These are phyloP conservation scores for Suillus lakei DNA, from an alignment of 768 basidiomycete genomes.

Conservation along the genomic window DNA sequence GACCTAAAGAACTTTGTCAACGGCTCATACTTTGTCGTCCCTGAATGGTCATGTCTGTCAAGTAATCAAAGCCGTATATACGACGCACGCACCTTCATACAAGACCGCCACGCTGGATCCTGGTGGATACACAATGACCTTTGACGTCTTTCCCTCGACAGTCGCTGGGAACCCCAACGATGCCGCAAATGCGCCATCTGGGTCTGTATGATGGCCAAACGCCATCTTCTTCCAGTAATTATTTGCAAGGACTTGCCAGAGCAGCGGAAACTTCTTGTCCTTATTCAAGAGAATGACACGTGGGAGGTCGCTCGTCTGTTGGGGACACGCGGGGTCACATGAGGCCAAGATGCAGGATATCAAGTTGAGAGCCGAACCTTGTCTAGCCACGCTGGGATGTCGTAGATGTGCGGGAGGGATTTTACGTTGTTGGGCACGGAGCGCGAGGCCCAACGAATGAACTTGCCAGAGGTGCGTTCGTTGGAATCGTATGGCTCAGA, in stretches of 20 bases:
- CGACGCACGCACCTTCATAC: slow-evolving; percentile 63
- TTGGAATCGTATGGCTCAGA: slow-evolving; percentile 68
- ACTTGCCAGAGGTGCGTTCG: slow-evolving; percentile 71
- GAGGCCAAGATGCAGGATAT: background rate
- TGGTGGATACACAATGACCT: slow-evolving; percentile 72
- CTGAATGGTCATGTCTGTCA: slow-evolving; percentile 38
- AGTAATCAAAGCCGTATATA: background rate
- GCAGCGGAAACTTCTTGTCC: slow-evolving; percentile 73
- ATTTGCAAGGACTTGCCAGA: slow-evolving; percentile 82
- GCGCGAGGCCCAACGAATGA: slow-evolving; percentile 78
- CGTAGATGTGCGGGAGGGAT: slow-evolving; percentile 57
- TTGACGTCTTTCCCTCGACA: slow-evolving; percentile 56
- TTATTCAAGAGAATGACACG: slow-evolving; percentile 76
- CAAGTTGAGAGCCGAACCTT: slow-evolving; percentile 50
- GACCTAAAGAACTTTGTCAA: slow-evolving; percentile 76
- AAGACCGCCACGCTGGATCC: slow-evolving; percentile 59
- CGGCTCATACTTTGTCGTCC: slow-evolving; percentile 73
- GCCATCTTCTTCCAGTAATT: slow-evolving; percentile 67
- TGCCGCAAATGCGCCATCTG: slow-evolving; percentile 61
- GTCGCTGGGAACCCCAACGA: slow-evolving; percentile 62
- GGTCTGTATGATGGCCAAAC: slow-evolving; percentile 69
- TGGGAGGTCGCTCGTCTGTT: slow-evolving; percentile 45
- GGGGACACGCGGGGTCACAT: background rate
- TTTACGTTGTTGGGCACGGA: slow-evolving; percentile 75
- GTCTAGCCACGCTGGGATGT: slow-evolving; percentile 70